Conservation (phyloP, 352 stramenopile genomes). For the Phytophthora fragariae region DNA sequence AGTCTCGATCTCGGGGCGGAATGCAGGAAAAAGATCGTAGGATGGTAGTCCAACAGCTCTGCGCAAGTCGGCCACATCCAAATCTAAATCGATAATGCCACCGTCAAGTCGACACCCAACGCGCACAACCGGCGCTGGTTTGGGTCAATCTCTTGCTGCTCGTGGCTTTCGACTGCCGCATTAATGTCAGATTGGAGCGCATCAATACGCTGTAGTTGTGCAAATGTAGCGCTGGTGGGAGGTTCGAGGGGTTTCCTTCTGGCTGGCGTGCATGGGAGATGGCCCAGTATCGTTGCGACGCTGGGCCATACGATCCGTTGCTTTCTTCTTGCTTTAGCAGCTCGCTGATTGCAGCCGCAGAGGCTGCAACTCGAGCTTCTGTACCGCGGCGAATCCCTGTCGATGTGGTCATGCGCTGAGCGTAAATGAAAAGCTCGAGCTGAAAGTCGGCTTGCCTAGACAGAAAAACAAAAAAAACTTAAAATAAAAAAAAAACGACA, state of each 20-base stretch:
- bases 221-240: neutral
- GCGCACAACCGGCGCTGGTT: neutral
- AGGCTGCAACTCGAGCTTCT: conserved; percentile 1
- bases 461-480: neutral
- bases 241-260: neutral
- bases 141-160: neutral
- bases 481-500: neutral
- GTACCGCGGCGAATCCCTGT: neutral
- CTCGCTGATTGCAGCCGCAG: neutral
- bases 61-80: neutral
- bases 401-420: neutral
- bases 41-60: neutral
- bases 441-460: conserved; percentile 3
- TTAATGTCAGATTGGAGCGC: neutral
- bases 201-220: neutral
- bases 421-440: conserved; percentile 2
- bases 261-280: neutral
- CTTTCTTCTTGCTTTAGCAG: neutral
- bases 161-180: neutral
- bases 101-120: neutral
- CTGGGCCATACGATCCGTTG: neutral
- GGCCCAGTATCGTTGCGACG: neutral
- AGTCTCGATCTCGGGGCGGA: neutral
- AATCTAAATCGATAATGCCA: neutral
- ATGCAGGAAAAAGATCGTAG: neutral